A percentile compares a stretch with the other conserved stretches of the same genome.
Conservation (phyloP, 257 asterid species). For the Solanum lignicaule region DNA sequence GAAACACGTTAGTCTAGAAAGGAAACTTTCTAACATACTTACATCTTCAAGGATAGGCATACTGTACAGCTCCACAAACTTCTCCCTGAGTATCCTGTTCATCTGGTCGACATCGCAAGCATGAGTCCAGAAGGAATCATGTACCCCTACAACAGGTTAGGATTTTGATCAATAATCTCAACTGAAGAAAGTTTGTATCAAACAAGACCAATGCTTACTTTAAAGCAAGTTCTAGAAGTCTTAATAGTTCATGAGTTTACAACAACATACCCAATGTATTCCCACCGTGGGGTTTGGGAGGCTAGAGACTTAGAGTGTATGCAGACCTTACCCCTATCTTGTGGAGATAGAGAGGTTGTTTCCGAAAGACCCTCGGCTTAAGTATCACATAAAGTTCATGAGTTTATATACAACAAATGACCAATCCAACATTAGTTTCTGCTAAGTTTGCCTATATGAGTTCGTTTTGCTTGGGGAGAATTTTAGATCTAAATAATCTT, state of each 20-base stretch:
- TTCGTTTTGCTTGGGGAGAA: not conserved
- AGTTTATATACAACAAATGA: not conserved
- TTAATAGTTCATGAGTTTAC: not conserved
- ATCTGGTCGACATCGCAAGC: constrained; percentile 86
- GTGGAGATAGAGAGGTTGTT: not conserved
- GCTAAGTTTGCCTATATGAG: not conserved
- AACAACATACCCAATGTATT: not conserved
- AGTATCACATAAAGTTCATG: not conserved
- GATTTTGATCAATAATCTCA: not conserved
- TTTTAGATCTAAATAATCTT: not conserved
- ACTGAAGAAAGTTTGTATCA: not conserved
- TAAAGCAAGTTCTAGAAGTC: not conserved
- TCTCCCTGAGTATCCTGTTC: constrained; percentile 71
- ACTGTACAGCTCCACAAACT: constrained; percentile 80
- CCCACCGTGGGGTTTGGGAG: not conserved
- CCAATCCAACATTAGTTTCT: not conserved
- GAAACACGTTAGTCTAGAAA: not conserved
- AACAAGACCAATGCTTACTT: not conserved
- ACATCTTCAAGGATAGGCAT: constrained; percentile 84
- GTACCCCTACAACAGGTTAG: constrained; percentile 54
- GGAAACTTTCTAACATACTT: constrained; percentile 19
- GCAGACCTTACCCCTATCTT: not conserved
- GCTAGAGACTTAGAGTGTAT: not conserved
- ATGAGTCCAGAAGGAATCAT: constrained; percentile 97
- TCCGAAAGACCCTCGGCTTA: not conserved